Evolutionary conservation across 148 eudicot genomes (phyloP).

Genomic region (Arbutus unedo): DNA sequence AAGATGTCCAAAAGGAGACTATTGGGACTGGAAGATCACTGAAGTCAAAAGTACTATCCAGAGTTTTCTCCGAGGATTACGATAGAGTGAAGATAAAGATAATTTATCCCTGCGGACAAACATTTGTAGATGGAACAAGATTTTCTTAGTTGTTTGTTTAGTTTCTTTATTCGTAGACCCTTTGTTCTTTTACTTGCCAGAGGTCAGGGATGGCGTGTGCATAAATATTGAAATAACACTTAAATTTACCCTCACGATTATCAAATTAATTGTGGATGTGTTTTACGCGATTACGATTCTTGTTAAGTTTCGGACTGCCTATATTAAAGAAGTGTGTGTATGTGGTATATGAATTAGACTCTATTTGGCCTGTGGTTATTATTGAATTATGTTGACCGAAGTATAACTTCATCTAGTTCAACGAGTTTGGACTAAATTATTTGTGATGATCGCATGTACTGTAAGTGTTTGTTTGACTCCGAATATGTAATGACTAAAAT

Average conservation of each 20-base stretch:
- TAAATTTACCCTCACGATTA: slow-evolving; percentile 43
- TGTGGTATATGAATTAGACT: no score
- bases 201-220: slow-evolving; percentile 33
- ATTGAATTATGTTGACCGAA: no score
- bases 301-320: slow-evolving; percentile 66
- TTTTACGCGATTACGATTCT: slow-evolving; percentile 54
- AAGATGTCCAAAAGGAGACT: not conserved
- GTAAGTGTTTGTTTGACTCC: no score
- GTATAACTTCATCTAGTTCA: no score
- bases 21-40: slow-evolving; percentile 23
- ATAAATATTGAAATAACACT: slow-evolving; percentile 41
- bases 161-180: slow-evolving; percentile 65
- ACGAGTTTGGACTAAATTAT: no score
- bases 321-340: no score
- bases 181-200: slow-evolving; percentile 62
- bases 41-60: slow-evolving; percentile 41
- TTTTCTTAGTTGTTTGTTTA: slow-evolving; percentile 52
- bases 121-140: slow-evolving; percentile 49
- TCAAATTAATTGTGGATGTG: slow-evolving; percentile 50
- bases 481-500: no score
- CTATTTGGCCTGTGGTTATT: no score
- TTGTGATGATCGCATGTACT: no score
- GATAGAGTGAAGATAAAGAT: slow-evolving; percentile 43
- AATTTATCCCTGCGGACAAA: slow-evolving; percentile 49
- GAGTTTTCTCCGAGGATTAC: slow-evolving; percentile 68